A percentile compares a stretch with the other conserved stretches of the same genome.
Conservation (phyloP, 768 basidiomycete genomes). For the Pleurotus tuber-regium region DNA sequence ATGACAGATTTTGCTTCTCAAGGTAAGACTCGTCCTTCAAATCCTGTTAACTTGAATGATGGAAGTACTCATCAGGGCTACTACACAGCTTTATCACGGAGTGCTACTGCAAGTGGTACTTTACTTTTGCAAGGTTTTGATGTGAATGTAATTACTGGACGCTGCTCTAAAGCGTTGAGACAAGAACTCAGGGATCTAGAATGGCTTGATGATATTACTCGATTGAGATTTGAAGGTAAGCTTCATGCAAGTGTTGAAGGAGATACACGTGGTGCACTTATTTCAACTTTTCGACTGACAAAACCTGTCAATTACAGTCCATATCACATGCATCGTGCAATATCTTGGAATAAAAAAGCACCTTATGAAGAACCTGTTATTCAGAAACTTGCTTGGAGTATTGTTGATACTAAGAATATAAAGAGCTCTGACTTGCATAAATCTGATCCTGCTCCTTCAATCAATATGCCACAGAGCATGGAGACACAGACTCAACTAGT, state of each 20-base stretch:
- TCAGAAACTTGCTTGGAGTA: not conserved
- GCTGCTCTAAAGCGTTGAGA: constrained; percentile 22
- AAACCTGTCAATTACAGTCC: constrained; percentile 23
- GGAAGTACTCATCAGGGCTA: constrained; percentile 22
- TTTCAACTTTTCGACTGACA: constrained; percentile 16
- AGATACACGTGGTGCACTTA: constrained; percentile 18
- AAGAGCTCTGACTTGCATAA: not conserved
- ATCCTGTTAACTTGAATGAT: constrained; percentile 25
- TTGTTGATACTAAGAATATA: not conserved
- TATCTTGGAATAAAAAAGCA: constrained; percentile 17
- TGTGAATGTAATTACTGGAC: constrained; percentile 19
- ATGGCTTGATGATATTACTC: constrained; percentile 32
- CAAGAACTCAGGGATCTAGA: constrained; percentile 34
- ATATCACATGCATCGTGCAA: constrained; percentile 12
- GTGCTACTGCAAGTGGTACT: constrained; percentile 19
- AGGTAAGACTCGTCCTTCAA: constrained; percentile 25
- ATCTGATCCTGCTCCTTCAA: not conserved
- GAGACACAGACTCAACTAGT: not conserved
- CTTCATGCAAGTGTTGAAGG: constrained; percentile 17
- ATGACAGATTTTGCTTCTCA: constrained; percentile 35
- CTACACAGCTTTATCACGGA: constrained; percentile 29
- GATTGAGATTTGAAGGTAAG: constrained; percentile 17
- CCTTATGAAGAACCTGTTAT: constrained; percentile 11
- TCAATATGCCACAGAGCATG: not conserved
- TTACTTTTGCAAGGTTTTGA: constrained; percentile 26